Conservation (phyloP, 1,284 basidiomycete species). For the Anthracocystis panici-leucophaei region DNA sequence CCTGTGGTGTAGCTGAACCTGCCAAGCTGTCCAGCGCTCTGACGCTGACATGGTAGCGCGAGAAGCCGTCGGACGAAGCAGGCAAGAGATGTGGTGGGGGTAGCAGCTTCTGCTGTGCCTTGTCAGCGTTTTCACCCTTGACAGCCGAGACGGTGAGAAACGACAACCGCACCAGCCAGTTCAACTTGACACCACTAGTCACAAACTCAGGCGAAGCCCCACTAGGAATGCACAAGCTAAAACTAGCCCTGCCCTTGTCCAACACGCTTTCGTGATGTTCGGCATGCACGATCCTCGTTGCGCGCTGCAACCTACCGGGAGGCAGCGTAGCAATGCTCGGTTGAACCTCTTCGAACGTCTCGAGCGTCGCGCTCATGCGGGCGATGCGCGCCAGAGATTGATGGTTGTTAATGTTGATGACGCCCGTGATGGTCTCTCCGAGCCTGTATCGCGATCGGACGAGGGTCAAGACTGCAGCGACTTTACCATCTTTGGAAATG, state of each 20-base stretch:
- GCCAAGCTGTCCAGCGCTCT: conserved; percentile 45
- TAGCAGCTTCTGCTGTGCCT: conserved; percentile 6
- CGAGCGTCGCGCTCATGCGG: conserved; percentile 59
- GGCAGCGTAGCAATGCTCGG: conserved; percentile 58
- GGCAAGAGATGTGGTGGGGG: conserved; percentile 58
- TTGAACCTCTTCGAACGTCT: conserved; percentile 66
- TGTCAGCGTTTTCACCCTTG: background rate
- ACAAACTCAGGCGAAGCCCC: conserved; percentile 64
- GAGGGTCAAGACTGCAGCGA: conserved; percentile 66
- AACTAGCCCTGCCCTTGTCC: conserved; percentile 56
- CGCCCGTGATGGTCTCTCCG: conserved; percentile 65
- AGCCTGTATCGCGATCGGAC: conserved; percentile 61
- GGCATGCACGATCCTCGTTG: conserved; percentile 58
- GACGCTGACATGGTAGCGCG: conserved; percentile 56
- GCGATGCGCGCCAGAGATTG: conserved; percentile 56
- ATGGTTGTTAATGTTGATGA: conserved; percentile 61
- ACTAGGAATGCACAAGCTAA: conserved; percentile 58
- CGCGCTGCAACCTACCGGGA: conserved; percentile 37
- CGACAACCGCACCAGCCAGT: conserved; percentile 60
- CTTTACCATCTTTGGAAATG: conserved; percentile 66
- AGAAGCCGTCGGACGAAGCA: conserved; percentile 53
- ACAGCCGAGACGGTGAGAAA: conserved; percentile 56
- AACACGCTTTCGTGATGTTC: conserved; percentile 62
- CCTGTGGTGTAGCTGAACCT: conserved; percentile 18
- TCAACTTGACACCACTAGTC: conserved; percentile 62